Evolutionary conservation across 768 basidiomycete species (phyloP), one percentile per base, ranked within the genome.

Genomic region (Lepiota subincarnata): DNA sequence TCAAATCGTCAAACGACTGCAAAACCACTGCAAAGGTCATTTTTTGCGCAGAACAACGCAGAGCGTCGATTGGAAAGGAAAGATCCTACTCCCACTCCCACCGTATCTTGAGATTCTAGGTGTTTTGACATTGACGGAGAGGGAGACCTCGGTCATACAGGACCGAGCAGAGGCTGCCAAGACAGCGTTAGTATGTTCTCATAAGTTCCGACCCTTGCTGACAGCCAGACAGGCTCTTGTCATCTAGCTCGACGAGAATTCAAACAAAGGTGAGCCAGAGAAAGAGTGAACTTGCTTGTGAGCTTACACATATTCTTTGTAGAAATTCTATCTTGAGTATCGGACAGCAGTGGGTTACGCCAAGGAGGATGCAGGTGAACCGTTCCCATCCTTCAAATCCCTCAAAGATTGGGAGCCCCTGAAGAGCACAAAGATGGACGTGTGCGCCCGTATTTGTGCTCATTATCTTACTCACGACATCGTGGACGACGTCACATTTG

Each of bases 41-140:
- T 46, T 69, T 13, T 41, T 69, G n/a, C 59, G 64, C 5, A 56
- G 66, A 1, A 62, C 62, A 0, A n/a, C 34, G 0, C 26, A 57
- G 1, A 65, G 64, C 35, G 22, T 43, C 2, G 40, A 63, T 20
- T 58, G 26, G 14, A 1, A 48, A 16, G 58, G 62, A 3, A 20
- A 57, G 5, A 8, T 28, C 1, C 57, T 68, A 1, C 28, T 69
- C 2, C 13, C 45, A 6, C 55, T 67, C 22, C 66, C 63, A 0
- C 31, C 40, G 4, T 54, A 40, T 16, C 18, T 48, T 1, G 50
- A 48, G 1, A 36, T 53, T 1, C 45, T 40, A 3, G 58, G 49
- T 0, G 13, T 59, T 6, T 38, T 66, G 3, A 39, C 50, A 0
- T 48, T 68, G 2, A 62, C 60, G 4, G 34, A 55, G 0, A 47